A percentile compares a stretch with the other conserved stretches of the same genome.
These are phyloP conservation scores for Ophiostoma angusticollis DNA, from an alignment of 2,329 filamentous ascomycete species.

Conservation along the genomic window DNA sequence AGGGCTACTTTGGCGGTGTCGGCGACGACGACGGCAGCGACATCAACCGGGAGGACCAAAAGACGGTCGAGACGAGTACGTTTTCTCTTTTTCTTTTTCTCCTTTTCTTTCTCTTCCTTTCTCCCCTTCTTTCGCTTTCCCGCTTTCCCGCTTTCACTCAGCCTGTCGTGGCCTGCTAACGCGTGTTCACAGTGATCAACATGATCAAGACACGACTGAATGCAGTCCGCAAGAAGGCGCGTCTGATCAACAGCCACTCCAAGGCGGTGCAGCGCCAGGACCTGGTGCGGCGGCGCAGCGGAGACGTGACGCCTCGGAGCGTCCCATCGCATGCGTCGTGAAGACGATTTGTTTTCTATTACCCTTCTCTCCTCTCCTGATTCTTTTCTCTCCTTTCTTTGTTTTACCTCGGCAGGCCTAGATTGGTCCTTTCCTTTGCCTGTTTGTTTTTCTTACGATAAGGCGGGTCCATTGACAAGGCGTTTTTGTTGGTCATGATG, in stretches of 20 bases:
- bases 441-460: conserved; percentile 1
- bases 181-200: conserved; percentile 37
- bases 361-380: background rate
- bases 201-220: conserved; percentile 47
- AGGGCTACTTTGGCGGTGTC: too few relatives aligned
- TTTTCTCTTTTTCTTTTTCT: conserved; percentile 12
- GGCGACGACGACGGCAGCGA: conserved; percentile 31
- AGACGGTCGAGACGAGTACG: conserved; percentile 61
- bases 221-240: conserved; percentile 47
- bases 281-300: conserved; percentile 36
- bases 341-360: conserved; percentile 8
- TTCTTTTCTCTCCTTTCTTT: background rate
- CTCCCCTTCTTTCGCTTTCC: too few relatives aligned
- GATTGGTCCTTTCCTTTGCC: background rate
- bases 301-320: conserved; percentile 43
- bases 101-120: background rate
- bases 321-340: conserved; percentile 33
- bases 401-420: too few relatives aligned
- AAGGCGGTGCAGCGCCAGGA: conserved; percentile 33
- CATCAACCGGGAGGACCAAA: conserved; percentile 56
- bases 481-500: conserved; percentile 3
- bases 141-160: too few relatives aligned
- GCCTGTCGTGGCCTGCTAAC: too few relatives aligned
- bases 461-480: background rate
- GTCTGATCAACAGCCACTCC: conserved; percentile 46